A percentile compares a stretch with the other conserved stretches of the same genome.
These are phyloP conservation scores for Colletotrichum sp. DNA, from an alignment of 2,329 filamentous ascomycete genomes.

Conservation along the genomic window DNA sequence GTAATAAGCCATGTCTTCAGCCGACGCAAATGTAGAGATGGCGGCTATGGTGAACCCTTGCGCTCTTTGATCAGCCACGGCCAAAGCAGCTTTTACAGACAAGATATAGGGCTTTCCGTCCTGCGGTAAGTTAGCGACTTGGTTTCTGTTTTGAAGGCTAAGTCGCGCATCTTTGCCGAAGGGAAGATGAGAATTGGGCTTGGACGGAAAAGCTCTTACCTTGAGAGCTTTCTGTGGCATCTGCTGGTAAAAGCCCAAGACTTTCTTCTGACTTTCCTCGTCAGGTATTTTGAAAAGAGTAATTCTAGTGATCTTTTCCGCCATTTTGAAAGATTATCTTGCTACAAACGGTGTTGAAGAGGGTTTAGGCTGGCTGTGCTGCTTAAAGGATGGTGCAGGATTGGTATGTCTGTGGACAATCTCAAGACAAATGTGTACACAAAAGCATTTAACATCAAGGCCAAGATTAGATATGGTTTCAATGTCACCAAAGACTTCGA, in stretches of 20 bases:
- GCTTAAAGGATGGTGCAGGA: neutral
- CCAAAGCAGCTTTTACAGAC: conserved; percentile 50
- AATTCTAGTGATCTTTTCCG: conserved; percentile 28
- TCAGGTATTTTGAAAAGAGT: conserved; percentile 43
- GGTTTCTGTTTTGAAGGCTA: neutral
- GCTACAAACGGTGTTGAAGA: neutral
- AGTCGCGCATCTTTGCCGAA: neutral
- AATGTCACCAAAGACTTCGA: neutral
- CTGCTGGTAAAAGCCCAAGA: conserved; percentile 34
- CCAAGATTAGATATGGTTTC: neutral
- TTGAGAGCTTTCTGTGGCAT: conserved; percentile 36
- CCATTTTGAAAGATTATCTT: neutral
- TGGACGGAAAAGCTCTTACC: conserved; percentile 21
- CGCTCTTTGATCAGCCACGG: conserved; percentile 57
- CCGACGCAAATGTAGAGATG: conserved; percentile 58
- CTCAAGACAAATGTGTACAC: neutral
- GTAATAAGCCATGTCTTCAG: conserved; percentile 67
- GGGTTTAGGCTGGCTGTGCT: neutral
- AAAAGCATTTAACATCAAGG: neutral
- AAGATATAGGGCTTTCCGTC: conserved; percentile 67
- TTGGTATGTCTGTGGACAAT: neutral
- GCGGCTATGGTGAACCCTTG: conserved; percentile 64
- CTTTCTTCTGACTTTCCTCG: conserved; percentile 31
- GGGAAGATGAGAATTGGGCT: neutral
- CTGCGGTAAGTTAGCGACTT: conserved; percentile 35